phyloP scores from a whole-genome alignment of 2,329 filamentous ascomycete genomes.

The Huntiella bhutanensis region DNA sequence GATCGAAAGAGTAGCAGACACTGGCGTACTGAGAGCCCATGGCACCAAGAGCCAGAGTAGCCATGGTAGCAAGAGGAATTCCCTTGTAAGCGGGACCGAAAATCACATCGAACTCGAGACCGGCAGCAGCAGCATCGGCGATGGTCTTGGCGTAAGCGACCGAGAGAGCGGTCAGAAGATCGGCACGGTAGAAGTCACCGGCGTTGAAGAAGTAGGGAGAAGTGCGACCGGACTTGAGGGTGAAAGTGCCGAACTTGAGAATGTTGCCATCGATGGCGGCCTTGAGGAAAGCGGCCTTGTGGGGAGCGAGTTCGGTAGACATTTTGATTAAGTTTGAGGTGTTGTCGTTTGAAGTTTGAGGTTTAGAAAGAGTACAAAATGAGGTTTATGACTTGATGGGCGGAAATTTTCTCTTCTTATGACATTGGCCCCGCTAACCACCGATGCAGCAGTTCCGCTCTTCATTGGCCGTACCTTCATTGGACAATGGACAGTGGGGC shows the following conservation, averaged over 20 bases:
- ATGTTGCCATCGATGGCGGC: conserved; percentile 49
- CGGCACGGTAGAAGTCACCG: conserved; percentile 68
- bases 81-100: conserved; percentile 96
- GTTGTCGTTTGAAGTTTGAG: neutral
- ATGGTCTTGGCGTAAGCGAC: conserved; percentile 61
- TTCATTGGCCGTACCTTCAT: no score
- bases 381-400: neutral
- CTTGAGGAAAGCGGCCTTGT: conserved; percentile 56
- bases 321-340: conserved; percentile 17
- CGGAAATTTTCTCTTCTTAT: conserved; percentile 3
- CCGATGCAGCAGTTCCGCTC: neutral
- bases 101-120: conserved; percentile 56
- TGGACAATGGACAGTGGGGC: no score
- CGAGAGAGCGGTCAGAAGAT: conserved; percentile 58
- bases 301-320: conserved; percentile 31
- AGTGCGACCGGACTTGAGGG: conserved; percentile 76
- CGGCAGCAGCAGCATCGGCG: conserved; percentile 24
- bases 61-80: conserved; percentile 69
- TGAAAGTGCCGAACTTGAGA: conserved; percentile 67
- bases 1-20: conserved; percentile 76
- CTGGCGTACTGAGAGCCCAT: conserved; percentile 48
- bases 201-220: conserved; percentile 99
- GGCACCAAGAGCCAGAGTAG: conserved; percentile 55
- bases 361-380: neutral
- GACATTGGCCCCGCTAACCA: neutral